phyloP scores from a whole-genome alignment of 768 basidiomycete genomes.

The Suillus tomentosus region DNA sequence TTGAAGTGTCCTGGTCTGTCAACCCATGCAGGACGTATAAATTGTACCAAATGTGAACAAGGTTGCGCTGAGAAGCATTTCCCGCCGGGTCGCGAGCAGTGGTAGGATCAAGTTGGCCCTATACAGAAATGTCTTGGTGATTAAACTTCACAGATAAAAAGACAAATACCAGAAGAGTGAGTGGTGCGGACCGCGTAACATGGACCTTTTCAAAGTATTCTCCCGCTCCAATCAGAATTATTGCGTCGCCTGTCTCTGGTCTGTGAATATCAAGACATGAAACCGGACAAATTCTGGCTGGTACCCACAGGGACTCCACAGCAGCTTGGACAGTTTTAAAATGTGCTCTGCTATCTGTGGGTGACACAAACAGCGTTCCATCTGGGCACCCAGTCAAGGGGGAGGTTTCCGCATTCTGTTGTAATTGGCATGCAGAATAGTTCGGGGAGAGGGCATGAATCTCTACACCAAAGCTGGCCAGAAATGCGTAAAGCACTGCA shows the following conservation, averaged over 20 bases:
- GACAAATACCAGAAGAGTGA: conserved; percentile 30
- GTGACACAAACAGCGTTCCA: conserved; percentile 38
- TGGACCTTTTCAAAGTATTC: conserved; percentile 36
- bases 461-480: neutral
- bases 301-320: conserved; percentile 41
- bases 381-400: conserved; percentile 51
- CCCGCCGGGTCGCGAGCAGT: conserved; percentile 40
- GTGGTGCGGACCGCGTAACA: conserved; percentile 32
- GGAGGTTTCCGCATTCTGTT: conserved; percentile 42
- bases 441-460: conserved; percentile 42
- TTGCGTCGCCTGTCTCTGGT: conserved; percentile 33
- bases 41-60: conserved; percentile 56
- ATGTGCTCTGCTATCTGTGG: conserved; percentile 29
- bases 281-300: neutral
- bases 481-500: neutral
- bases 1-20: conserved; percentile 61
- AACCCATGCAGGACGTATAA: conserved; percentile 46
- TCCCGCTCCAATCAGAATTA: conserved; percentile 33
- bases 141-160: neutral
- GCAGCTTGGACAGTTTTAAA: conserved; percentile 29
- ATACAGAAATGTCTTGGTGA: neutral
- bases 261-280: conserved; percentile 27
- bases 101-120: conserved; percentile 47
- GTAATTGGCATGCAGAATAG: conserved; percentile 49
- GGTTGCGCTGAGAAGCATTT: conserved; percentile 42